Evolutionary conservation across 2,329 filamentous ascomycete genomes (phyloP), one percentile per base, ranked within the genome.

Genomic region (Penicillium griseofulvum): DNA sequence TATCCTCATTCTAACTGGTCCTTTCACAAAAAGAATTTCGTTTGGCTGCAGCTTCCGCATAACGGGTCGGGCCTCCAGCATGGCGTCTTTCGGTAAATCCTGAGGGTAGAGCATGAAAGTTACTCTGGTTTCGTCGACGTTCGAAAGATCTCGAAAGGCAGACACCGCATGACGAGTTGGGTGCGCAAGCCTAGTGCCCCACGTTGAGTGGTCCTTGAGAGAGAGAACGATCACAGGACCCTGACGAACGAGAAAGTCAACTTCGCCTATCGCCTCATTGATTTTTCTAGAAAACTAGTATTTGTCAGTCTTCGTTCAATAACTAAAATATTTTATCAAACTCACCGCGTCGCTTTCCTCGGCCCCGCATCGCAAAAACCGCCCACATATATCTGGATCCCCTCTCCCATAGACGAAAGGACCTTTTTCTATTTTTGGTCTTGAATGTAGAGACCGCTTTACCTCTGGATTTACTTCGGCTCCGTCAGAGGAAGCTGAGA

Each of bases 11-110:
- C 48, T 49, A 9, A 55, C 44, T 9, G 19, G 44, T 29, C 55
- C 52, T 49, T 55, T 49, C 39, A 52, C 39, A 22, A 58, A 55
- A 45, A 58, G 52, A 12, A 58, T 52, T 34, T 58, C 44, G 34
- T 52, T 36, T 34, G n/a, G 43, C 44, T 16, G 42, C 11, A 57
- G 48, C 48, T 49, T 46, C 26, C 44, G 37, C 12, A 47, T 12
- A 17, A 52, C 12, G 4, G 44, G 48, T 19, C n/a, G 41, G 24
- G 16, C 52, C 28, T 36, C 43, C 9, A 0, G 11, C 10, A 16
- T 41, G 26, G 5, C 17, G 24, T 52, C 55, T 39, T 37, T 46
- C 14, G 38, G 8, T 47, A 58, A 28, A 41, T 39, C 48, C 3
- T 16, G 39, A 19, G 52, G 52, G 47, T 52, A 58, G 29, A 58